These are phyloP conservation scores for Russula earlei DNA, from an alignment of 768 basidiomycete species.

Conservation along the genomic window DNA sequence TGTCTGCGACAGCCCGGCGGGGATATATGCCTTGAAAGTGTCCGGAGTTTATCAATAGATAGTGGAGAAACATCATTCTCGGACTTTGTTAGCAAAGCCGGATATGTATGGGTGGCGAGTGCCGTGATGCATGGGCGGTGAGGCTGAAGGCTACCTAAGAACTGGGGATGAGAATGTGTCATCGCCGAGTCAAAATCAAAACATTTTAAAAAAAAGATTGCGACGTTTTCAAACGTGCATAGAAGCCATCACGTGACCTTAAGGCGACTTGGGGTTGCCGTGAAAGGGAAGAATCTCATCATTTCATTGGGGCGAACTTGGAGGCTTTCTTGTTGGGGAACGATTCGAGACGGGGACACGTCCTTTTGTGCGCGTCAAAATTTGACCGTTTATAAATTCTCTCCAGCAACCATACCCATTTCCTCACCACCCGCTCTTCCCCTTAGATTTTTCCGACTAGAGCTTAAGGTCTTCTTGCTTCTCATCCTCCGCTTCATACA, in stretches of 20 bases:
- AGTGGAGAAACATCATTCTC: not conserved
- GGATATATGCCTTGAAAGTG: not conserved
- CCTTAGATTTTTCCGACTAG: slow-evolving; percentile 12
- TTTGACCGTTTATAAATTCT: slow-evolving; percentile 9
- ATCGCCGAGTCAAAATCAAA: too few species aligned
- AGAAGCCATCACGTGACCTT: slow-evolving; percentile 9
- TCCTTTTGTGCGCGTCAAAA: not conserved
- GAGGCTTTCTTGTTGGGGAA: slow-evolving; percentile 17
- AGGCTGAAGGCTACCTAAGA: not conserved
- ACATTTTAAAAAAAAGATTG: not conserved
- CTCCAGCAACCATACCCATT: not conserved
- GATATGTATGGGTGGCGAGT: not conserved
- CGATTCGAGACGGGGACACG: slow-evolving; percentile 1
- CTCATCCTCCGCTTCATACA: not conserved
- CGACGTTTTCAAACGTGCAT: not conserved
- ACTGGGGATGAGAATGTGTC: not conserved
- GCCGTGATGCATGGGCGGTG: not conserved
- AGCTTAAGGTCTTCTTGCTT: slow-evolving; percentile 16
- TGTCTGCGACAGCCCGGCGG: not conserved
- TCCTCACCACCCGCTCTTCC: not conserved
- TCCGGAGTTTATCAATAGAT: not conserved
- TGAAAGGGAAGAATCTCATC: slow-evolving; percentile 6
- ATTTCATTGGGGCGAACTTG: slow-evolving; percentile 15
- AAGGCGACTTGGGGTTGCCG: slow-evolving; percentile 16
- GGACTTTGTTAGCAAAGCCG: not conserved